phyloP scores from a whole-genome alignment of 208 protist species.

The Plasmodiophora brassicae region DNA sequence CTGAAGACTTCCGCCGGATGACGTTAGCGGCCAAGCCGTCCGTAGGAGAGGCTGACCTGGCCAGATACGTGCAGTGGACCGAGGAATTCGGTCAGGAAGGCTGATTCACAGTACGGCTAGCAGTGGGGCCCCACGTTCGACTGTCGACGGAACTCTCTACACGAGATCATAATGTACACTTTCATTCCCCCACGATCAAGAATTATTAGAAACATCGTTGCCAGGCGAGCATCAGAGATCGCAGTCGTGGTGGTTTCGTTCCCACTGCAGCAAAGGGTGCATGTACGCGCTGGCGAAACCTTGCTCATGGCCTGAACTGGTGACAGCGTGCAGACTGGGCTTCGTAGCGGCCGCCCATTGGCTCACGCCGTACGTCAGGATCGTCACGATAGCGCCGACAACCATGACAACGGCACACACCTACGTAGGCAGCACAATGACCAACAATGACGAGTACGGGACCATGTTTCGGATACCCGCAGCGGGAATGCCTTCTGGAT shows the following conservation, averaged over 20 bases:
- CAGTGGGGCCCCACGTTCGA: too few species aligned
- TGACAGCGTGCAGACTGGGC: not conserved
- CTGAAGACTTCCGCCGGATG: not conserved
- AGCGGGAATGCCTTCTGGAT: not conserved
- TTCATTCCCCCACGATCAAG: too few species aligned
- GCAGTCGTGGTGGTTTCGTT: not conserved
- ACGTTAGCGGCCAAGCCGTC: not conserved
- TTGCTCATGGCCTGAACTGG: not conserved
- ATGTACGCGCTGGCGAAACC: not conserved
- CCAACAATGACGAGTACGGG: not conserved
- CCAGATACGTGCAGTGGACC: conserved; percentile 29
- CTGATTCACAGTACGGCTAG: too few species aligned
- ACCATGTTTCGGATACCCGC: not conserved
- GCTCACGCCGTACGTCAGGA: not conserved
- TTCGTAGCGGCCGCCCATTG: not conserved
- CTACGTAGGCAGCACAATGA: not conserved
- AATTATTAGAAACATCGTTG: too few species aligned
- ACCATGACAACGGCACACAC: not conserved
- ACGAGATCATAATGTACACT: too few species aligned
- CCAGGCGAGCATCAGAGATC: too few species aligned
- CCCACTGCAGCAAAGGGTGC: not conserved
- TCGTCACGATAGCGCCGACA: not conserved
- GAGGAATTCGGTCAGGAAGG: conserved; percentile 34
- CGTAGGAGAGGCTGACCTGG: conserved; percentile 4
- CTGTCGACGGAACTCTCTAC: too few species aligned